Evolutionary conservation across 2,329 filamentous ascomycete species (phyloP).

Genomic region (Xylariomycetidae sp.): DNA sequence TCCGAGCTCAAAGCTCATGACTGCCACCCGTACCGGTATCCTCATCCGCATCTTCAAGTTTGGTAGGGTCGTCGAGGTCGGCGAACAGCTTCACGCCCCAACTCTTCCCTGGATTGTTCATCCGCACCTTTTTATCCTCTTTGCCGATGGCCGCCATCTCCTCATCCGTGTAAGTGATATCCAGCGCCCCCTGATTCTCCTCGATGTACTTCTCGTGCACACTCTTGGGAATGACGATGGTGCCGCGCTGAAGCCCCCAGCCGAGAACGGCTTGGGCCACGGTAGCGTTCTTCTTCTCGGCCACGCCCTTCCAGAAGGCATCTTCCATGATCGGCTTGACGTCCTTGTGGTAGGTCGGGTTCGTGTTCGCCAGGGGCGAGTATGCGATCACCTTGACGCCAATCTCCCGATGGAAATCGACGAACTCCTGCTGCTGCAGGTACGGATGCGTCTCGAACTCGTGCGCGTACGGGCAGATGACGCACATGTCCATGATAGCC

Average conservation of each 20-base stretch:
- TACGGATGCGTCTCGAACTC: constrained; percentile 53
- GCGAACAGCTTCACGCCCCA: constrained; percentile 37
- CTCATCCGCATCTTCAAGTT: constrained; percentile 10
- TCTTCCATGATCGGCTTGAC: constrained; percentile 35
- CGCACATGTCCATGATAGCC: constrained; percentile 34
- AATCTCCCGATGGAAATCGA: constrained; percentile 38
- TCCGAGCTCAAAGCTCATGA: no score
- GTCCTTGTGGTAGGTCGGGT: constrained; percentile 38
- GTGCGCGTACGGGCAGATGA: constrained; percentile 50
- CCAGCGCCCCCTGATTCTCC: constrained; percentile 45
- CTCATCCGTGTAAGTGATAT: constrained; percentile 35
- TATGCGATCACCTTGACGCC: constrained; percentile 40
- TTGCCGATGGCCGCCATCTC: constrained; percentile 31
- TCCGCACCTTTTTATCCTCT: constrained; percentile 28
- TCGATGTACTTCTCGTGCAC: constrained; percentile 35
- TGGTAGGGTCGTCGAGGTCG: constrained; percentile 33
- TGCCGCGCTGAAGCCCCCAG: constrained; percentile 44
- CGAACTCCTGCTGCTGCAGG: constrained; percentile 44
- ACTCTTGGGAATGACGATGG: constrained; percentile 47
- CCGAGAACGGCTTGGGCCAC: constrained; percentile 40
- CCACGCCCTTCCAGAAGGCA: constrained; percentile 33
- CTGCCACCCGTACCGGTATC: no score
- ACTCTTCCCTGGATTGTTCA: constrained; percentile 31
- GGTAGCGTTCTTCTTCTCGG: constrained; percentile 34
- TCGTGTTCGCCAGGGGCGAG: constrained; percentile 49